phyloP scores from a whole-genome alignment of 805 yeast genomes.

The Yarrowia alimentaria region DNA sequence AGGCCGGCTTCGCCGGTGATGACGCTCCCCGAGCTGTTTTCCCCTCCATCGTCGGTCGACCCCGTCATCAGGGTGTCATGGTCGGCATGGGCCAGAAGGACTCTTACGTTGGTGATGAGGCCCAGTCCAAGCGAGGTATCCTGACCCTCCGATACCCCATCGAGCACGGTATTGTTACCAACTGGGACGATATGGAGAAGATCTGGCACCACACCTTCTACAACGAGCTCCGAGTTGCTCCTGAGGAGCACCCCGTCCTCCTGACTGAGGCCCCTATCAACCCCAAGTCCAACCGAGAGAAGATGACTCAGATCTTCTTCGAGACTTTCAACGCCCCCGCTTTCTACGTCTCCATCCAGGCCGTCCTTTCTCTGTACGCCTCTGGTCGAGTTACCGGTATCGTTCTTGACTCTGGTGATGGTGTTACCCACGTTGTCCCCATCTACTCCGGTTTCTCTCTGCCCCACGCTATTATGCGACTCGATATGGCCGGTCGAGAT shows the following conservation, averaged over 20 bases:
- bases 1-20: slow-evolving; percentile 99
- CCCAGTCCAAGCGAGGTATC: slow-evolving; percentile 99
- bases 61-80: slow-evolving; percentile 99
- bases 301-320: slow-evolving; percentile 99
- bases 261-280: slow-evolving; percentile 99
- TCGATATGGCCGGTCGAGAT: slow-evolving; percentile 99
- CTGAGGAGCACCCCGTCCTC: slow-evolving; percentile 99
- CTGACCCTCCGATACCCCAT: slow-evolving; percentile 97
- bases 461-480: slow-evolving; percentile 98
- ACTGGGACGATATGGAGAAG: slow-evolving; percentile 99
- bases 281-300: slow-evolving; percentile 99
- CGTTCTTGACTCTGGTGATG: slow-evolving; percentile 99
- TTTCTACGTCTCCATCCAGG: slow-evolving; percentile 97
- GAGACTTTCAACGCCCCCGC: slow-evolving; percentile 99
- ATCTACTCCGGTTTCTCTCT: slow-evolving; percentile 99
- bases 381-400: slow-evolving; percentile 99
- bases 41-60: slow-evolving; percentile 99
- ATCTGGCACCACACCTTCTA: slow-evolving; percentile 99
- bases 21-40: slow-evolving; percentile 99
- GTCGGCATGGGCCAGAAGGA: slow-evolving; percentile 99
- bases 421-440: slow-evolving; percentile 99
- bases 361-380: slow-evolving; percentile 95
- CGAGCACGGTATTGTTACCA: slow-evolving; percentile 99
- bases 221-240: slow-evolving; percentile 99
- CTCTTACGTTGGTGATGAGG: slow-evolving; percentile 99